Percentiles rank a stretch among this genome's conserved stretches.
Evolutionary conservation across 306 rosid species (phyloP).

Genomic region (Dryas octopetala): DNA sequence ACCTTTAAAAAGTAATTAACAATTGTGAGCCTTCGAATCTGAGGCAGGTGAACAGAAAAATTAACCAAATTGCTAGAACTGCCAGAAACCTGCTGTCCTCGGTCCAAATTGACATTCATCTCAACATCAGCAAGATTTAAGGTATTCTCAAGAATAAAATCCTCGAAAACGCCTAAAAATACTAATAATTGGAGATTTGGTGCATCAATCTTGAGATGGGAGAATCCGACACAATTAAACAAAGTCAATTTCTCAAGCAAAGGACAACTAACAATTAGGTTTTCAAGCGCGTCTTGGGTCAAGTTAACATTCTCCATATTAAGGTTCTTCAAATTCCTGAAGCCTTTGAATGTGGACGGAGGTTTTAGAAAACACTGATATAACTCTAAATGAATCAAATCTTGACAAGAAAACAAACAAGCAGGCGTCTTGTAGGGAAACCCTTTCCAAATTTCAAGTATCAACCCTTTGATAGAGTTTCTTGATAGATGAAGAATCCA

Average conservation of each 20-base stretch:
- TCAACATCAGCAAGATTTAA: conserved; percentile 46
- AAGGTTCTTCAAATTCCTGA: conserved; percentile 55
- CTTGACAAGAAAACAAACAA: conserved; percentile 47
- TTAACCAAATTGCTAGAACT: conserved; percentile 35
- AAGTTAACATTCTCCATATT: conserved; percentile 35
- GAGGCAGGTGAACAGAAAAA: conserved; percentile 46
- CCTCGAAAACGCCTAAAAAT: conserved; percentile 46
- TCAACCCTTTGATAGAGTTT: conserved; percentile 40
- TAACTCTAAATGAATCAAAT: conserved; percentile 44
- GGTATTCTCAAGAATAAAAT: conserved; percentile 43
- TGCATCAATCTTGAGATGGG: conserved; percentile 42
- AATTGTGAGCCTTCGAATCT: conserved; percentile 31
- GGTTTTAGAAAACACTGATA: conserved; percentile 52
- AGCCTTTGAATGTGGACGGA: conserved; percentile 49
- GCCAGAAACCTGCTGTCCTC: background rate
- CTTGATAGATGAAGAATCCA: conserved; percentile 56
- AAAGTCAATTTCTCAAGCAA: conserved; percentile 46
- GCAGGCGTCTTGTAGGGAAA: conserved; percentile 47
- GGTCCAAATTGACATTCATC: conserved; percentile 9
- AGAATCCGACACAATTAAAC: conserved; percentile 51
- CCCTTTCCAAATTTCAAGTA: conserved; percentile 53
- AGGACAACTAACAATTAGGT: conserved; percentile 48
- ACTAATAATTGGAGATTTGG: conserved; percentile 47
- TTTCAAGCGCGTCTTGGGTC: conserved; percentile 30
- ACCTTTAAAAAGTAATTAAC: conserved; percentile 36